Base-by-base conservation (phyloP, 2,329 filamentous ascomycete genomes). In the Trichothecium roseum region DNA sequence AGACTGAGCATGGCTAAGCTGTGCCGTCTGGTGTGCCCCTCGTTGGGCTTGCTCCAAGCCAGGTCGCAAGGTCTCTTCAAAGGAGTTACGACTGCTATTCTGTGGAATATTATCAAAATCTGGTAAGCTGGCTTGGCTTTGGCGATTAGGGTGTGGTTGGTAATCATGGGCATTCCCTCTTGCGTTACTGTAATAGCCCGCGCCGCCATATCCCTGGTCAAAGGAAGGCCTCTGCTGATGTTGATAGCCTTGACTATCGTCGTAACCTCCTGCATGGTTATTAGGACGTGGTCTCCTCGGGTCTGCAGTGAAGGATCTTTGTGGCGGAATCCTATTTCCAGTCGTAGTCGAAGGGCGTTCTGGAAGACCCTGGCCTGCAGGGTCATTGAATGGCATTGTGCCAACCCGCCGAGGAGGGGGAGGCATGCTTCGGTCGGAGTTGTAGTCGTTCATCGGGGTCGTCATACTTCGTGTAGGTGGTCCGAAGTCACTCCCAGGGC, bases 1-100 rank as follows among this genome's bases (percentile, higher is more conserved):
- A 9, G 79, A 84, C 43, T 78, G 78, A 13, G 76, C 74, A 40
- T 71, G 69, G 39, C 64, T 72, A 34, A 79, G 54, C 44, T 73
- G 67, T 16, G 67, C 70, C 27, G 59, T 66, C 49, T 61, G 68
- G 45, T 57, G 71, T 37, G 58, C 69, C 40, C 61, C 69, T 37
- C 54, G 64, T 37, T 72, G 68, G n/a, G 64, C 54, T 42, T 58
- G 62, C 37, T 62, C 56, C 17, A 48, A 44, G 4, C 45, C 56
- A 3, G 61, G 53, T n/a, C 55, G 59, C 53, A 64, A 61, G 18
- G 64, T 60, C 38, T 66, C 60, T 20, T 74, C 71, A 16, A 71
- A 62, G 1, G 69, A 72, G 27, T 52, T 56, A 30, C 57, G 52
- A 17, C 56, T 49, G 14, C 44, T 52, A n/a, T 56, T 53, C 9